Evolutionary conservation across 2,329 filamentous ascomycete species (phyloP), one percentile per base, ranked within the genome.

Genomic region (Stemphylium lycopersici): DNA sequence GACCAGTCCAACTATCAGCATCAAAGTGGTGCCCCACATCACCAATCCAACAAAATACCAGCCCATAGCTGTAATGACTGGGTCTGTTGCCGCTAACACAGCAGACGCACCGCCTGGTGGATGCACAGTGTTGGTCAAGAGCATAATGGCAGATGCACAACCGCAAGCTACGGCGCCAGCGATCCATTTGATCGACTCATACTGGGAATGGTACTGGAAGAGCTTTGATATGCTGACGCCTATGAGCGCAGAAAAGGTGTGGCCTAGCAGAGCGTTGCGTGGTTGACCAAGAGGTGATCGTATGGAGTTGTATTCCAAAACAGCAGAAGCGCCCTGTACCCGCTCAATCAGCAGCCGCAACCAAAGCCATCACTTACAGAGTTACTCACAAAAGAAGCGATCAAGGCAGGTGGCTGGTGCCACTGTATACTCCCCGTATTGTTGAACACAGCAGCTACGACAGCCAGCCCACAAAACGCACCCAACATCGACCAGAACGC

Each of bases 31-130:
- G 2, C 77, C 78, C 52, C 79, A 66, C 52, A 78, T 57, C 3
- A 81, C 71, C 6, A 81, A 56, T 0, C 73, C 72, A 0, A 80
- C 72, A 56, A 77, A 81, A 33, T 70, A 71, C 79, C 79, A 82
- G 2, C 79, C 78, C 72, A 81, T 73, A 0, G 63, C 70, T 12
- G 72, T 76, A 22, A 80, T 71, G 2, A 68, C 61, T 2, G 74
- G 64, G 3, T 77, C 68, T 3, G 76, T 77, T 5, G 75, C 74
- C 1, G 79, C 79, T 20, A 82, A 64, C 1, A 81, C 72, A 2
- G 80, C 79, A 8, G 78, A 80, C 0, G 80, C 80, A 18, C 80
- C 80, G 15, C 79, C 80, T 6, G 80, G 80, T n/a, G 80, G 80
- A 60, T 81, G 79, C 1, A 80, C 74, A 1, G 78, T 81, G 40